phyloP scores from a whole-genome alignment of 768 basidiomycete species.

The Mycena amicta region DNA sequence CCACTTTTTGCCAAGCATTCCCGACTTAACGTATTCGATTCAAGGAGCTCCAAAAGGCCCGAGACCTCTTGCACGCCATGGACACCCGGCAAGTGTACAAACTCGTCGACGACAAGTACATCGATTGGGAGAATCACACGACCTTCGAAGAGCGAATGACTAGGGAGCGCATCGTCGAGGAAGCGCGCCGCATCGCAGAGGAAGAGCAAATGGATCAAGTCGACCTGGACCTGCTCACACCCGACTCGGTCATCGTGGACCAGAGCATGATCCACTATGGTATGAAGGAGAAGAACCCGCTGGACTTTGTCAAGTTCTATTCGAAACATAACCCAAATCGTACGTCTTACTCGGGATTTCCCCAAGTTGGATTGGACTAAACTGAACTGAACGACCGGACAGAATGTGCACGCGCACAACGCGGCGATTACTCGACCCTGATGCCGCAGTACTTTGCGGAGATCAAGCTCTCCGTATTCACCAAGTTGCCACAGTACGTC shows the following conservation, averaged over 20 bases:
- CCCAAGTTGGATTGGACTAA: neutral
- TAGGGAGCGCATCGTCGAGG: slow-evolving; percentile 43
- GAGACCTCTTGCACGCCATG: slow-evolving; percentile 64
- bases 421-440: slow-evolving; percentile 64
- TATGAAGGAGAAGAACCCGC: slow-evolving; percentile 68
- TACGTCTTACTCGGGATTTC: slow-evolving; percentile 31
- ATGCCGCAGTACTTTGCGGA: slow-evolving; percentile 72
- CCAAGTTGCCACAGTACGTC: slow-evolving; percentile 54
- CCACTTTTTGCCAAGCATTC: neutral
- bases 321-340: slow-evolving; percentile 63
- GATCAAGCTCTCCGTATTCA: slow-evolving; percentile 68
- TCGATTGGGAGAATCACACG: slow-evolving; percentile 37
- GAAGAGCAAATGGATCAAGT: slow-evolving; percentile 29
- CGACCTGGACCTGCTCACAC: slow-evolving; percentile 16
- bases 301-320: slow-evolving; percentile 74
- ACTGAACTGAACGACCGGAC: neutral
- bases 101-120: slow-evolving; percentile 63
- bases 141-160: slow-evolving; percentile 39
- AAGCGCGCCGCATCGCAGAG: slow-evolving; percentile 25
- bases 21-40: neutral
- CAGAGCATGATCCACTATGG: slow-evolving; percentile 74
- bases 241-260: slow-evolving; percentile 60
- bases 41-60: slow-evolving; percentile 63
- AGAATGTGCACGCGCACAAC: slow-evolving; percentile 49
- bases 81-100: slow-evolving; percentile 67